Conservation (phyloP, 2,329 filamentous ascomycete genomes). For the Aspergillus brasiliensis region DNA sequence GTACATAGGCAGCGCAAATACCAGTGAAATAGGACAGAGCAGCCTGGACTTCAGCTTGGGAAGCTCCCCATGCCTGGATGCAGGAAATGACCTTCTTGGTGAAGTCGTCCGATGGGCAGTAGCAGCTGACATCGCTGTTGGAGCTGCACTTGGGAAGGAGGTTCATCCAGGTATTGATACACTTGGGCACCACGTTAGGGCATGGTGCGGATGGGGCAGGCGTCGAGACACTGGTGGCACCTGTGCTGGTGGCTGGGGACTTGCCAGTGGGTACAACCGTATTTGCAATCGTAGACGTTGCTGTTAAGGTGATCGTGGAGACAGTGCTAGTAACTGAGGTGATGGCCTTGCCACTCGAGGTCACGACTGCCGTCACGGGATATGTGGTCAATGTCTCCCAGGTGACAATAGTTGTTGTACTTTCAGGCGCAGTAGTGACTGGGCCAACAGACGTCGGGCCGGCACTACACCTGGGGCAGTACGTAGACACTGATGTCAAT, state of each 20-base stretch:
- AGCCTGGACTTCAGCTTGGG: slow-evolving; percentile 65
- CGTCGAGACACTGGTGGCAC: slow-evolving; percentile 21
- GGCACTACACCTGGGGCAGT: slow-evolving; percentile 2
- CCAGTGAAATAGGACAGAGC: slow-evolving; percentile 86
- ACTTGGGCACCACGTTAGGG: slow-evolving; percentile 77
- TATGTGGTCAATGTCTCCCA: slow-evolving; percentile 36
- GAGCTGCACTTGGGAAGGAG: slow-evolving; percentile 69
- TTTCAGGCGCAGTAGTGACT: slow-evolving; percentile 4
- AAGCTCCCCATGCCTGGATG: slow-evolving; percentile 73
- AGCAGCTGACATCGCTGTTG: slow-evolving; percentile 82
- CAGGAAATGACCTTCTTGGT: slow-evolving; percentile 79
- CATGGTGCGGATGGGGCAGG: slow-evolving; percentile 43
- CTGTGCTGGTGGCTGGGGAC: neutral
- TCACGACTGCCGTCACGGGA: slow-evolving; percentile 36
- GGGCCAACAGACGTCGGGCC: slow-evolving; percentile 16
- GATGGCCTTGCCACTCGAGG: slow-evolving; percentile 53
- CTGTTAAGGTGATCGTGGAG: slow-evolving; percentile 50
- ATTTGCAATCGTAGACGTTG: slow-evolving; percentile 24
- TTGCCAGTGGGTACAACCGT: slow-evolving; percentile 9
- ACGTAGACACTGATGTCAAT: slow-evolving; percentile 26
- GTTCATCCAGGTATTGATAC: slow-evolving; percentile 88
- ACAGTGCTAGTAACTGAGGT: slow-evolving; percentile 59
- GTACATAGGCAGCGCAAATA: slow-evolving; percentile 77
- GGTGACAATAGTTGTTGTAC: slow-evolving; percentile 26
- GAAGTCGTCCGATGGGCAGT: slow-evolving; percentile 78